A percentile compares a stretch with the other conserved stretches of the same genome.
phyloP scores from a whole-genome alignment of 805 yeast species.

The Metschnikowia noctiluminum region DNA sequence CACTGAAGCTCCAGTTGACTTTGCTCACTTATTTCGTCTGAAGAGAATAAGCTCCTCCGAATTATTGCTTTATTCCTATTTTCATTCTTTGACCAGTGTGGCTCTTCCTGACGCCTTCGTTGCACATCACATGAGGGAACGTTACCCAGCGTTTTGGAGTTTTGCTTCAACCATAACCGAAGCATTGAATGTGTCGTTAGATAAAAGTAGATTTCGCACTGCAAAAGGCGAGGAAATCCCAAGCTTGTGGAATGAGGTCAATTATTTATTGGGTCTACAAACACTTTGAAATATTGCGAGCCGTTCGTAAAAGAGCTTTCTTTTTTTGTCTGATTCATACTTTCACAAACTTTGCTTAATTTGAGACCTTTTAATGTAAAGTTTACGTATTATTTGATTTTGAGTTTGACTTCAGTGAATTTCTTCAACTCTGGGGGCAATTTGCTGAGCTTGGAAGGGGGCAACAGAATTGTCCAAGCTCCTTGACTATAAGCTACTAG shows the following conservation, averaged over 20 bases:
- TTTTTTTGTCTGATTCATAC: too few relatives aligned
- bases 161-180: conserved; percentile 14
- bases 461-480: too few relatives aligned
- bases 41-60: conserved; percentile 27
- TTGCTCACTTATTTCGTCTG: conserved; percentile 18
- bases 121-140: conserved; percentile 26
- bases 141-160: conserved; percentile 28
- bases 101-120: conserved; percentile 44
- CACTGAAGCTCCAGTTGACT: conserved; percentile 11
- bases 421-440: too few relatives aligned
- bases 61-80: conserved; percentile 38
- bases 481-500: too few relatives aligned
- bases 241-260: conserved; percentile 33
- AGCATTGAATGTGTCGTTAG: conserved; percentile 13
- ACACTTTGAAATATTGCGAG: background rate
- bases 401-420: too few relatives aligned
- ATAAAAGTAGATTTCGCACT: conserved; percentile 17
- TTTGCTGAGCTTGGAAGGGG: too few relatives aligned
- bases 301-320: too few relatives aligned
- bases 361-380: too few relatives aligned
- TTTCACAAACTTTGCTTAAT: too few relatives aligned
- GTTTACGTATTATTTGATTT: too few relatives aligned
- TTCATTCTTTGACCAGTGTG: conserved; percentile 28
- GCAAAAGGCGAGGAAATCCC: conserved; percentile 32
- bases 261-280: conserved; percentile 11